These are phyloP conservation scores for Coemansia sp. DNA, from an alignment of 192 early-diverging fungal genomes.

Conservation along the genomic window DNA sequence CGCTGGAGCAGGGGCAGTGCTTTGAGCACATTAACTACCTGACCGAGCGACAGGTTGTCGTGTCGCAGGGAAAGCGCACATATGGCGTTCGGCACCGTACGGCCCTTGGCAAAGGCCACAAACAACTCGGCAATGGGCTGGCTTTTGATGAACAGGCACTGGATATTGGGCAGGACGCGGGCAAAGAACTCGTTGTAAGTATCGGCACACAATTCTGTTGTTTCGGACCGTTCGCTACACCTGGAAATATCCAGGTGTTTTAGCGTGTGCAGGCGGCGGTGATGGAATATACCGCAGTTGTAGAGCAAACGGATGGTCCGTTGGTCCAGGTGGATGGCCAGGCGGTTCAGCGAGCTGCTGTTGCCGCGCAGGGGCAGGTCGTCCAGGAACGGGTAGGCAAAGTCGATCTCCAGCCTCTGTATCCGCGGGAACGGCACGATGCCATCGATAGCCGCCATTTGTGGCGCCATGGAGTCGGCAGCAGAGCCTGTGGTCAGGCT, in stretches of 20 bases:
- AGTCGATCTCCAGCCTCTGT: not conserved
- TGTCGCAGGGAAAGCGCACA: not conserved
- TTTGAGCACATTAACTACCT: not conserved
- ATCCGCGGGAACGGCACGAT: not conserved
- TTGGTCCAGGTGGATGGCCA: not conserved
- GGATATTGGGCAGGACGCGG: no score
- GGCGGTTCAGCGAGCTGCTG: not conserved
- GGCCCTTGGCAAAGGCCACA: no score
- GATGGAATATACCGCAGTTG: no score
- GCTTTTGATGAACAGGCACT: no score
- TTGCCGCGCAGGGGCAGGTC: constrained; percentile 3
- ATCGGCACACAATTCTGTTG: no score
- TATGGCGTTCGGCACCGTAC: no score
- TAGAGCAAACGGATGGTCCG: no score
- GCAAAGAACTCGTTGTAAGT: no score
- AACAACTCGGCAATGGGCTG: no score
- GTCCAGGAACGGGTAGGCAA: not conserved
- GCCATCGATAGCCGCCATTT: no score
- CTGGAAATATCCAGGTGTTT: not conserved
- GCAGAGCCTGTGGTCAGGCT: not conserved
- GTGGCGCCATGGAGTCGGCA: no score
- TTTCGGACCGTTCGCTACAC: not conserved
- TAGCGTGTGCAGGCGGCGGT: no score
- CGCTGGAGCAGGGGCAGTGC: not conserved
- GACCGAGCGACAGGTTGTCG: not conserved